These are phyloP conservation scores for Boletus smithii DNA, from an alignment of 1,284 basidiomycete genomes.

Conservation along the genomic window DNA sequence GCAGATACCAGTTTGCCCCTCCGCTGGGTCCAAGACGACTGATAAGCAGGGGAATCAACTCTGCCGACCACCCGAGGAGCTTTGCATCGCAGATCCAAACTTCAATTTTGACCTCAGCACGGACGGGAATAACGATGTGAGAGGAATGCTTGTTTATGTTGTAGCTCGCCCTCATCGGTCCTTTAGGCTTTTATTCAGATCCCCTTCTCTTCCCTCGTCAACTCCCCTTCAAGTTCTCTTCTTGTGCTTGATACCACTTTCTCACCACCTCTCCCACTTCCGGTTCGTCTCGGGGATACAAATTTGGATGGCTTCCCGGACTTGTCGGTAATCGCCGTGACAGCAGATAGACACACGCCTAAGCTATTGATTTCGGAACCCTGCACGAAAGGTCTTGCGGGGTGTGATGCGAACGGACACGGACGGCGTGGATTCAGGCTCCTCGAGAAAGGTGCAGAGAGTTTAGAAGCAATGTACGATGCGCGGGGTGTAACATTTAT, in stretches of 20 bases:
- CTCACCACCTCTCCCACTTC: conserved; percentile 66
- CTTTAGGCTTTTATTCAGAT: conserved; percentile 65
- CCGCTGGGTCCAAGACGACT: conserved; percentile 44
- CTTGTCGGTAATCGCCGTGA: conserved; percentile 65
- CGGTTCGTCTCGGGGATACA: conserved; percentile 84
- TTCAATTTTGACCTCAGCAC: conserved; percentile 76
- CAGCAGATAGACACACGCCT: conserved; percentile 49
- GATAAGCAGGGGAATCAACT: conserved; percentile 48
- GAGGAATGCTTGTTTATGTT: conserved; percentile 20
- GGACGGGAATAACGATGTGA: conserved; percentile 53
- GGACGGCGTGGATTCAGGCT: conserved; percentile 63
- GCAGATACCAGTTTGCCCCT: conserved; percentile 80
- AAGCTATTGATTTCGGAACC: conserved; percentile 71
- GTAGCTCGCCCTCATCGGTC: conserved; percentile 1
- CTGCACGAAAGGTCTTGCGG: conserved; percentile 57
- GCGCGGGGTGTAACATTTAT: conserved; percentile 80
- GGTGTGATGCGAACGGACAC: conserved; percentile 46
- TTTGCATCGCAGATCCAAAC: conserved; percentile 79
- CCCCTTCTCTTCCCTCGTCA: conserved; percentile 55
- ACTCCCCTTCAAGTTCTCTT: conserved; percentile 53
- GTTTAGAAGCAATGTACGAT: conserved; percentile 69
- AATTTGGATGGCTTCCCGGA: conserved; percentile 97
- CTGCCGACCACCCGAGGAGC: conserved; percentile 75
- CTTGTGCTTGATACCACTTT: conserved; percentile 67
- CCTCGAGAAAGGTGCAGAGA: conserved; percentile 59